Base-by-base conservation (phyloP, 176 grass and related monocot species). In the Chloris gayana region DNA sequence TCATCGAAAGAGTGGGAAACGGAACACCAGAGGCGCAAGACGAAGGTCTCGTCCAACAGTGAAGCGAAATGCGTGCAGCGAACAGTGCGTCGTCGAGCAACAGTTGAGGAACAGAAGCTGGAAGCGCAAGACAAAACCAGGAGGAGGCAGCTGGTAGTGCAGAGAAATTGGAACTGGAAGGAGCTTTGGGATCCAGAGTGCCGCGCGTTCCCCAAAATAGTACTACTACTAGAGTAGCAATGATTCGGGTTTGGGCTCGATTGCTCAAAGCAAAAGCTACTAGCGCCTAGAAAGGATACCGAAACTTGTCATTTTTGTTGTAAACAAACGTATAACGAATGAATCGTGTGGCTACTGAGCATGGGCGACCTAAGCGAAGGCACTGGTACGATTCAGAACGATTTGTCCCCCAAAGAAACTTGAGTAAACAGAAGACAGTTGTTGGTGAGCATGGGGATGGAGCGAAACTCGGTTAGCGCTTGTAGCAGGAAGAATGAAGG, bases 21-120 rank as follows among this genome's bases (percentile, higher is more conserved):
- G 57, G 69, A 74, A 38, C 66, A 25, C 6, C 8, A 50, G 44
- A 4, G 49, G 8, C 7, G 29, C 14, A 70, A 66, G 34, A n/a
- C 27, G 37, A 35, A 29, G 66, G 46, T 41, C 64, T 70, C 78
- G 6, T 33, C 32, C 46, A 79, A 68, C 80, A 88, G 80, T 62
- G 30, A 50, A 57, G 24, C 2, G 69, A 72, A 82, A 72, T 83
- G 74, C n/a, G n/a, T 49, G 63, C 51, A 47, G 14, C 5, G 5
- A 49, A 84, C 41, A 57, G 72, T 67, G 51, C 15, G 29, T 64
- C 29, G 44, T 2, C 14, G 41, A 73, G 67, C 39, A 82, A 89
- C 77, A 85, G 77, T 76, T 8, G 1, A 41, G 19, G 2, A 89
- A 77, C 64, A 72, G 72, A 15, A 9, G 14, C 8, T 3, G 33